Base-by-base conservation (phyloP, 495 filamentous ascomycete species). In the Cercophora samala region DNA sequence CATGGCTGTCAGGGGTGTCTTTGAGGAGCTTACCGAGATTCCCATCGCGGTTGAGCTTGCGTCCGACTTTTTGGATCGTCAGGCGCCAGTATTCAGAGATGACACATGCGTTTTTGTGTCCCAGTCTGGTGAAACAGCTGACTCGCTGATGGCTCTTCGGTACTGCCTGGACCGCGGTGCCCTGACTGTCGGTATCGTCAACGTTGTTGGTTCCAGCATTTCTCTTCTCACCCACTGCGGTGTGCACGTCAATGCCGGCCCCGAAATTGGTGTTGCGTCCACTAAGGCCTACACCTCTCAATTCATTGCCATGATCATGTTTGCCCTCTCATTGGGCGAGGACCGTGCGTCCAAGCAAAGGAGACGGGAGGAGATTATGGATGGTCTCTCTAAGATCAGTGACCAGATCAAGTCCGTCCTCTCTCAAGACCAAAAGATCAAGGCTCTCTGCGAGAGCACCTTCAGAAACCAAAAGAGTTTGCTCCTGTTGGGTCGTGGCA, bases 271-370 rank as follows among this genome's bases (percentile, higher is more conserved):
- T 88, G 95, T 99, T 62, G 95, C 95, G 46, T 97, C 93, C 54
- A 99, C 95, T 74, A 99, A 99, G 84, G 95, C 95, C 13, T 99
- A 99, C 80, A 99, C 95, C 2, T 97, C 95, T 24, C 95, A 99
- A 77, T 98, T 97, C 77, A 90, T 99, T 70, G 96, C 96, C 70
- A 96, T 99, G 90, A 90, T 98, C 78, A 99, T 99, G 95, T 97
- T 99, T 76, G 95, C 96, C 6, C 82, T 99, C 63, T 97, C 93
- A 58, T 87, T 99, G 61, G 93, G 91, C 66, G 95, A 99, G 80
- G 95, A 99, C 76, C 91, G 96, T 66, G 91, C 93, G 46, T 97
- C 93, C 37, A 99, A 99, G 87, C 87, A 90, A 55, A 87, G 92
- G 87, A 85, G 96, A 72, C 88, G 94, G 22, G 91, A 96, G 78